These are phyloP conservation scores for Exophiala sideris DNA, from an alignment of 2,329 filamentous ascomycete species.

Conservation along the genomic window DNA sequence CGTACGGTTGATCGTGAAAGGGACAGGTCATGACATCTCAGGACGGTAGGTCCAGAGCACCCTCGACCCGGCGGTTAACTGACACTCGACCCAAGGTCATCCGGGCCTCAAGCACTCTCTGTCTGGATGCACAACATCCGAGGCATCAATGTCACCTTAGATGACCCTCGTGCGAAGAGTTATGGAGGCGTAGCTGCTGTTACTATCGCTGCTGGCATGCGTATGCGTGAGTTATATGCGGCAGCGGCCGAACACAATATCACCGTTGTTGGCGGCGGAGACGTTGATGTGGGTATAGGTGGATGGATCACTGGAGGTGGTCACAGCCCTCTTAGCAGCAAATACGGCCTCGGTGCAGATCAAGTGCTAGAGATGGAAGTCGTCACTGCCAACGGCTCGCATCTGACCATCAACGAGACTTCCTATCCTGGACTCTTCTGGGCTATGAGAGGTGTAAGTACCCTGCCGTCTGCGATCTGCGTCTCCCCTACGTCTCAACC, in stretches of 20 bases:
- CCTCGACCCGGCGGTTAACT: slow-evolving; percentile 18
- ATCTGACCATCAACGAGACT: slow-evolving; percentile 42
- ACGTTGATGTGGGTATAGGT: slow-evolving; percentile 53
- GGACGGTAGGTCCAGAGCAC: slow-evolving; percentile 10
- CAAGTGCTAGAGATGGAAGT: slow-evolving; percentile 50
- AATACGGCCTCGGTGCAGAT: slow-evolving; percentile 52
- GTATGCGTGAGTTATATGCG: slow-evolving; percentile 53
- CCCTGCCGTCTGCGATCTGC: slow-evolving; percentile 3
- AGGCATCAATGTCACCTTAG: slow-evolving; percentile 12
- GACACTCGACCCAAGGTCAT: slow-evolving; percentile 40
- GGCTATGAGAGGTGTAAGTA: slow-evolving; percentile 45
- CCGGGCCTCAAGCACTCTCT: slow-evolving; percentile 41
- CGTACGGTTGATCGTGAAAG: slow-evolving; percentile 49
- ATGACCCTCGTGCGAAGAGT: slow-evolving; percentile 10
- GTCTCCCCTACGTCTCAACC: background rate
- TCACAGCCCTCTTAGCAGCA: slow-evolving; percentile 51
- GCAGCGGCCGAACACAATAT: slow-evolving; percentile 47
- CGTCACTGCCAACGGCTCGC: slow-evolving; percentile 46
- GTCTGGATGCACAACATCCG: slow-evolving; percentile 35
- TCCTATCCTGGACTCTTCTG: slow-evolving; percentile 49
- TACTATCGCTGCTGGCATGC: slow-evolving; percentile 55
- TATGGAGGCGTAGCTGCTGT: slow-evolving; percentile 39
- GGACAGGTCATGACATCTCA: slow-evolving; percentile 54
- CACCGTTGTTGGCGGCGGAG: slow-evolving; percentile 55
- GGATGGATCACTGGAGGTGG: slow-evolving; percentile 51